Evolutionary conservation across 768 basidiomycete genomes (phyloP), one percentile per base, ranked within the genome.

Genomic region (Crassisporium funariophilum): DNA sequence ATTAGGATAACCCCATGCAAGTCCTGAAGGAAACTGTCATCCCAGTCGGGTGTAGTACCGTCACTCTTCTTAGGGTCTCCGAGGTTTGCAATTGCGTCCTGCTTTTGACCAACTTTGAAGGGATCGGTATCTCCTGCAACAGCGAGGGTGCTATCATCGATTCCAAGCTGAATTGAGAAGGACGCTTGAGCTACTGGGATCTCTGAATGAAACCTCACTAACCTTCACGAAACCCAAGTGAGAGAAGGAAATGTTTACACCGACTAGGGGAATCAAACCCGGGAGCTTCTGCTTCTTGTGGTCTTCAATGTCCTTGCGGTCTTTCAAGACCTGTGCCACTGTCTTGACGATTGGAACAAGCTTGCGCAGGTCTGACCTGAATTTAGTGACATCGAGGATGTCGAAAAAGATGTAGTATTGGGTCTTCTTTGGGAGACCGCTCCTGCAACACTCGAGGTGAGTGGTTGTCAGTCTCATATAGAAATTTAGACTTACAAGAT

Each of bases 241-340:
- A 6, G 80, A 78, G 60, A 83, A 79, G 10, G 78, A 67, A 35
- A 82, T 70, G 63, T 81, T 83, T 34, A 80, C 67, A 8, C 75
- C 76, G 10, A 61, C 62, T 46, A 77, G 56, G 17, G 65, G 69
- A 45, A 77, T 55, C 17, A 72, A 59, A 9, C 56, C 56, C 29
- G 61, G 61, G 35, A 59, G 60, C 12, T 61, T 64, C 43, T 58
- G 60, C 49, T 62, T 63, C 65, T 73, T 76, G 57, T 70, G 68
- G 41, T 72, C 61, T 1, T 61, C 59, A 33, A 76, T 75, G 13
- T 41, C 57, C 19, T 72, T 58, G 31, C 72, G 62, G 62, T 78
- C 76, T 24, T 67, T 57, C 34, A 72, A 48, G 21, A 75, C 67
- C 50, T 76, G 71, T 1, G 66, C 59, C 5, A 74, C 72, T 4